Base-by-base conservation (phyloP, 352 stramenopile genomes). In the Pythium dissimile region DNA sequence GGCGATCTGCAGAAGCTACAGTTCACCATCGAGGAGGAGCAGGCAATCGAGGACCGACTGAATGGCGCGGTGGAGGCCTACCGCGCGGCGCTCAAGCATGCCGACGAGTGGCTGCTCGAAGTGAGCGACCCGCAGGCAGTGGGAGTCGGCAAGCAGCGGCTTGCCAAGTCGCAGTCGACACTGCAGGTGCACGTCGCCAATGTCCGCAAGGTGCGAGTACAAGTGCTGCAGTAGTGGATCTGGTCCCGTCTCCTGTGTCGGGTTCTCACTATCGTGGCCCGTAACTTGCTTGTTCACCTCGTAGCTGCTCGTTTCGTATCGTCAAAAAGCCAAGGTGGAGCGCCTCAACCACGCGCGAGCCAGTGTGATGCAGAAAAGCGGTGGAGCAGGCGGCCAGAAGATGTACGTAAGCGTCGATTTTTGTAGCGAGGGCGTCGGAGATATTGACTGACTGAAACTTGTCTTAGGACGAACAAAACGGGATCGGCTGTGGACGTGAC, bases 191-290 rank as follows among this genome's bases (percentile, higher is more conserved):
- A 75, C 34, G 39, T 71, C 26, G 52, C 72, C 4, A 58, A 46
- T 6, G 71, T 82, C 45, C 74, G 78, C 42, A 88, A 92, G 62
- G 70, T 83, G n/a, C n/a, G n/a, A n/a, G n/a, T n/a, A n/a, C n/a
- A n/a, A n/a, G n/a, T n/a, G n/a, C n/a, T n/a, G n/a, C n/a, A n/a
- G n/a, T n/a, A n/a, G n/a, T n/a, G n/a, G n/a, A n/a, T n/a, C n/a
- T n/a, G n/a, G n/a, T n/a, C n/a, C n/a, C n/a, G n/a, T n/a, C n/a
- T n/a, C n/a, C n/a, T n/a, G n/a, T n/a, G n/a, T n/a, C n/a, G n/a
- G n/a, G n/a, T n/a, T n/a, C n/a, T n/a, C n/a, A n/a, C n/a, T n/a
- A n/a, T n/a, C n/a, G n/a, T n/a, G 26, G 2, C 6, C n/a, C 6
- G 12, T 1, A n/a, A 26, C 12, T 16, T 35, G 42, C 15, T 3